These are phyloP conservation scores for Lasiodiplodia sp. DNA, from an alignment of 2,329 filamentous ascomycete genomes.

Conservation along the genomic window DNA sequence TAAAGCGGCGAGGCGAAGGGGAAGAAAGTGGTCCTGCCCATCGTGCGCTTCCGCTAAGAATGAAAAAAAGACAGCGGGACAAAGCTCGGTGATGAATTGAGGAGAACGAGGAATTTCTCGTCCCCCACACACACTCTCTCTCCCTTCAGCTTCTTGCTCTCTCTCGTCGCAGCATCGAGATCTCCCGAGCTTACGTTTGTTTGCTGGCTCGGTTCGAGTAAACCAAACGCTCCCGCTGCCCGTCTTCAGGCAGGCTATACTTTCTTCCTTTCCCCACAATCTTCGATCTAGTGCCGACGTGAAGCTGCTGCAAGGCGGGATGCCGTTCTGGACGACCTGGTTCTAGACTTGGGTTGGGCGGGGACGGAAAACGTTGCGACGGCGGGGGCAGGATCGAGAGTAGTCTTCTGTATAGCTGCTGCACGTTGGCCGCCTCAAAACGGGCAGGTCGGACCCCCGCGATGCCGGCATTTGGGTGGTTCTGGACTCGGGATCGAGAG, in stretches of 20 bases:
- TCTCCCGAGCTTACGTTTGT: background rate
- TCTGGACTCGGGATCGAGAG: background rate
- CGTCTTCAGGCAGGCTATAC: background rate
- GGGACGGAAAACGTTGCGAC: conserved; percentile 3
- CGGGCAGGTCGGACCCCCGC: background rate
- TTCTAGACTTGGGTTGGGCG: conserved; percentile 10
- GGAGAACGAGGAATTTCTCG: background rate
- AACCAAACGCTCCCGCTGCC: background rate
- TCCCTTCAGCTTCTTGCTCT: background rate
- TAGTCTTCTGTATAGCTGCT: background rate
- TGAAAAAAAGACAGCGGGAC: background rate
- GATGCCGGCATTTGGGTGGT: background rate
- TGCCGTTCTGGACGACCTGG: conserved; percentile 9
- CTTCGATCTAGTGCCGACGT: background rate
- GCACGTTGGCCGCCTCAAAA: background rate
- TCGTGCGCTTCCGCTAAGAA: background rate
- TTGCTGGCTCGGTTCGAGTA: background rate
- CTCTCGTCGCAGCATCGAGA: background rate
- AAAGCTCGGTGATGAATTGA: conserved; percentile 3
- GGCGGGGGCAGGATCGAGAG: background rate
- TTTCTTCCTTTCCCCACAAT: background rate
- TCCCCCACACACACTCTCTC: too few relatives aligned
- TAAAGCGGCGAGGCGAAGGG: conserved; percentile 13
- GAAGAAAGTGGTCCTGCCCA: background rate
- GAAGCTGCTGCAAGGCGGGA: conserved; percentile 11